Base-by-base conservation (phyloP, 2,329 filamentous ascomycete genomes). In the Penicillium digitatum region DNA sequence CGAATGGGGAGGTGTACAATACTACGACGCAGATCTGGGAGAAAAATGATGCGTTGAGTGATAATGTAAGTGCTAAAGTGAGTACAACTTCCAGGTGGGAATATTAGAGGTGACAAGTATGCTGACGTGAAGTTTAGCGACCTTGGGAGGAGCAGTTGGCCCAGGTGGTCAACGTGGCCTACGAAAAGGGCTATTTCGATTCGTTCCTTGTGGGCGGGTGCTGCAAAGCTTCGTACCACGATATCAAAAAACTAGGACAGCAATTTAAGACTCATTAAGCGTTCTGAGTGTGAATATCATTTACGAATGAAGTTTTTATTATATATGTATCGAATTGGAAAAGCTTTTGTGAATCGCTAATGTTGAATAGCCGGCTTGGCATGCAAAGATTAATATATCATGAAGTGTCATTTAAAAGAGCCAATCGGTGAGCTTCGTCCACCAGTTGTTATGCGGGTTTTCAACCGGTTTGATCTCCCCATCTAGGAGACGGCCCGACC, bases 1-100 rank as follows among this genome's bases (percentile, higher is more conserved):
- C 86, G 1, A 85, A 84, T 44, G 84, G 84, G 0, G 83, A 87
- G 69, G 78, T 85, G 0, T 88, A 88, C 70, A 82, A 88, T 67
- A 86, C 85, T 1, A 72, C 70, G 0, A 85, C 82, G 7, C 81
- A 87, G 64, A 74, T 72, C 49, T 89, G 86, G 86, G 81, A 69
- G 58, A 70, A 64, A 12, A 62, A 62, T 56, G 54, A 46, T 34
- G 43, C 38, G 53, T 62, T 65, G 55, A 57, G 11, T 51, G 60
- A 62, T 51, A 49, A 40, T 31, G 64, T 67, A 38, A 43, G 56
- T 49, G 31, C 20, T 34, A 14, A 27, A 1, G 18, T 22, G n/a
- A 42, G 26, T 29, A 31, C 9, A n/a, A 18, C 5, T 37, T 26
- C 10, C 9, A 1, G 42, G n/a, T 22, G 20, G 16, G 14, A 43